phyloP scores from a whole-genome alignment of 148 eudicot genomes.

The Fagopyrum tataricum region DNA sequence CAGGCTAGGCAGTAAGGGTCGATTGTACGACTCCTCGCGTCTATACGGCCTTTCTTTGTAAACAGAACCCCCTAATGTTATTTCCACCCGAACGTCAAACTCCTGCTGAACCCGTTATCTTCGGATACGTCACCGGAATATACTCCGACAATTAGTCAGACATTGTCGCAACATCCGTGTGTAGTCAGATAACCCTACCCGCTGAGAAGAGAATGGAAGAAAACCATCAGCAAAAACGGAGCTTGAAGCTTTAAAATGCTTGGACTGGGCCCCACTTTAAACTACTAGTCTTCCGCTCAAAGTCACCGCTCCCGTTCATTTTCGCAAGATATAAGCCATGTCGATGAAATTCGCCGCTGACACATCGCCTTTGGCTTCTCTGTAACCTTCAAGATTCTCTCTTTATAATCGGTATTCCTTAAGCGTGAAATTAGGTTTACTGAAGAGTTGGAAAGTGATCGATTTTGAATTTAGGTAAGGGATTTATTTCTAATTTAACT shows the following conservation, averaged over 20 bases:
- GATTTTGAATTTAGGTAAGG: neutral
- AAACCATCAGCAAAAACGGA: neutral
- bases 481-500: neutral
- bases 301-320: neutral
- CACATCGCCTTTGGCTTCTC: slow-evolving; percentile 2
- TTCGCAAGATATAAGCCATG: neutral
- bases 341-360: neutral
- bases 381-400: neutral
- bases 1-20: too few relatives aligned
- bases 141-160: neutral
- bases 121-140: neutral
- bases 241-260: neutral
- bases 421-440: neutral
- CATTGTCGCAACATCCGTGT: neutral
- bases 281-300: slow-evolving; percentile 8
- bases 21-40: too few relatives aligned
- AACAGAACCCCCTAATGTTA: too few relatives aligned
- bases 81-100: too few relatives aligned
- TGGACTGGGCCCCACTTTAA: neutral
- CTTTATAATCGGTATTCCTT: neutral
- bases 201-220: neutral
- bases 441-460: neutral
- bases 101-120: neutral
- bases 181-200: slow-evolving; percentile 6
- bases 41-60: too few relatives aligned